Conservation (phyloP, 768 basidiomycete genomes). For the Russula virescens region DNA sequence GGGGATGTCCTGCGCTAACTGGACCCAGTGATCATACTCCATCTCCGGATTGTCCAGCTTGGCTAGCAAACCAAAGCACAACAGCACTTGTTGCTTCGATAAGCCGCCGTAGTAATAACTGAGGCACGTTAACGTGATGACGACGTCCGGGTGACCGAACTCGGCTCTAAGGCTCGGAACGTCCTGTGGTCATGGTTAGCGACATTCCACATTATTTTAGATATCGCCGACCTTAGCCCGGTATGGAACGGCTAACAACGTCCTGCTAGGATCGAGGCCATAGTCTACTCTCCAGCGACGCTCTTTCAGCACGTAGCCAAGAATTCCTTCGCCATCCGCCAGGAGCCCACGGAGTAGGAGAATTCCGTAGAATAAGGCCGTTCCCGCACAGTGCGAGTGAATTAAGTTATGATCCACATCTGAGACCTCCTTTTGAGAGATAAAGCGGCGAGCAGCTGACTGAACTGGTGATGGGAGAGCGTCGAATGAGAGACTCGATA, state of each 20-base stretch:
- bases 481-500: not conserved
- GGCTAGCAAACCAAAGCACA: constrained; percentile 35
- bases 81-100: constrained; percentile 33
- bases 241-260: constrained; percentile 47
- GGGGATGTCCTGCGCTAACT: constrained; percentile 28
- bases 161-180: constrained; percentile 41
- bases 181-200: constrained; percentile 31
- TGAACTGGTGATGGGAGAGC: not conserved
- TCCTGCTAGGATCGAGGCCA: constrained; percentile 39
- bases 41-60: constrained; percentile 37
- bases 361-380: constrained; percentile 33
- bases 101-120: constrained; percentile 47
- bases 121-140: constrained; percentile 41
- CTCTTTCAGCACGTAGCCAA: constrained; percentile 34
- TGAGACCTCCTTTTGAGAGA: not conserved
- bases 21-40: constrained; percentile 41
- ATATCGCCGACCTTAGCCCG: constrained; percentile 33
- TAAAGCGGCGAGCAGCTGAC: not conserved
- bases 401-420: not conserved
- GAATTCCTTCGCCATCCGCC: constrained; percentile 32
- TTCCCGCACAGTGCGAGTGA: not conserved
- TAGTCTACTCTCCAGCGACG: constrained; percentile 49
- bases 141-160: constrained; percentile 49
- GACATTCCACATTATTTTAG: not conserved
- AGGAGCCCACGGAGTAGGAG: constrained; percentile 43